Evolutionary conservation across 768 basidiomycete genomes (phyloP), one percentile per base, ranked within the genome.

Genomic region (Agrocybe chaxingu): DNA sequence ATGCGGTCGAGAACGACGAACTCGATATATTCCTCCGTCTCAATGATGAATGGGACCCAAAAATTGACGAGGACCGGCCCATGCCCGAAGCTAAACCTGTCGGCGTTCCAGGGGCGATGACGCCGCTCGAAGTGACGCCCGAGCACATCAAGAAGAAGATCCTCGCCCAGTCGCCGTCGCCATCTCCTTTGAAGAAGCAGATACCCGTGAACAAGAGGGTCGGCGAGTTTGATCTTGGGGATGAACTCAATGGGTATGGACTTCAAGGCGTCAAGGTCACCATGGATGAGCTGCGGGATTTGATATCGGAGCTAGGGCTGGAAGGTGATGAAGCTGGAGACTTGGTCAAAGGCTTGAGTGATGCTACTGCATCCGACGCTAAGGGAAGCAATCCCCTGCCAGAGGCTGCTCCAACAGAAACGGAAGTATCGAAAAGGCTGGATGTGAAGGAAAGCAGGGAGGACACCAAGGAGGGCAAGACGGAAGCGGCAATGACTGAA

Each of bases 91-190:
- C 69, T 0, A 77, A 80, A 55, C 83, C 87, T 8, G 77, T 92
- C 45, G 91, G 90, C 48, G 87, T 93, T 5, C 89, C 92, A 2
- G 91, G 91, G 3, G 91, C 87, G 0, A 72, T 79, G 29, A 73
- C 82, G 7, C 88, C 90, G 8, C 69, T 82, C 7, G 81, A 92
- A 62, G 92, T 92, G 85, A 87, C 85, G 6, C 86, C 87, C n/a
- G 80, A 85, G 36, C 85, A 76, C 42, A 74, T 92, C 58, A 82
- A 72, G 59, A 76, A 73, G 48, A 78, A 80, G 59, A 72, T 81
- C 42, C 73, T 82, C 36, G 75, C 80, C 44, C 59, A 63, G n/a
- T 51, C 49, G 13, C 64, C 71, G 37, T 64, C 70, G 0, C 60
- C 66, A 9, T 76, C 75, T n/a, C 79, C 78, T 9, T 63, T 75